Conservation (phyloP, 73 alveolate genomes). For the Tetrahymena borealis region DNA sequence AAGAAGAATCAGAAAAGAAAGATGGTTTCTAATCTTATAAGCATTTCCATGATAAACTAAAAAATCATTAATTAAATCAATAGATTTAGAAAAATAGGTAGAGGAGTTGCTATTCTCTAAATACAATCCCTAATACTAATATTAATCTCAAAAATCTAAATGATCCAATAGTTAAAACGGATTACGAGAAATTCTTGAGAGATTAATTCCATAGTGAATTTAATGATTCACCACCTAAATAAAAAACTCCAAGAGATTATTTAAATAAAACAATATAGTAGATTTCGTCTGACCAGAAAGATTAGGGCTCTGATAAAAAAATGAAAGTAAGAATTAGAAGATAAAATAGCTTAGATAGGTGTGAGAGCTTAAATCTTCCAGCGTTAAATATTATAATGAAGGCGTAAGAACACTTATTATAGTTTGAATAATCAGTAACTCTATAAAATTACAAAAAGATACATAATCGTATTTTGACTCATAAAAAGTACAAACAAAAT, state of each 20-base stretch:
- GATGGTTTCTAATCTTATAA: neutral
- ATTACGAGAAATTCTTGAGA: neutral
- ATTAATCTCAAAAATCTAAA: neutral
- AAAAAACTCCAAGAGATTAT: neutral
- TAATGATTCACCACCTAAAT: neutral
- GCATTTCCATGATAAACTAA: neutral
- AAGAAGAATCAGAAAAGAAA: neutral
- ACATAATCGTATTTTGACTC: neutral
- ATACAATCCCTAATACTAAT: neutral
- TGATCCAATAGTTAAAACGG: neutral
- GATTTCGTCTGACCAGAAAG: too few species aligned
- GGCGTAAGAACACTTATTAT: neutral
- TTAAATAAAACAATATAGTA: too few species aligned
- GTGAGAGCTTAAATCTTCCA: neutral
- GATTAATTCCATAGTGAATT: neutral
- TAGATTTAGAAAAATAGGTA: neutral
- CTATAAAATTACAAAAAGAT: neutral
- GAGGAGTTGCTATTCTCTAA: neutral
- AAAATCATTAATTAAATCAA: neutral
- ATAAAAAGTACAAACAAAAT: neutral
- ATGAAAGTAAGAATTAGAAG: neutral
- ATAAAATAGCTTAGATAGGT: neutral
- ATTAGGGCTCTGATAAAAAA: too few species aligned
- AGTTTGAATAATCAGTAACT: neutral
- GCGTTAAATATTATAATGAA: neutral